phyloP scores from a whole-genome alignment of 345 rosid genomes.

The Populus pruinosa region DNA sequence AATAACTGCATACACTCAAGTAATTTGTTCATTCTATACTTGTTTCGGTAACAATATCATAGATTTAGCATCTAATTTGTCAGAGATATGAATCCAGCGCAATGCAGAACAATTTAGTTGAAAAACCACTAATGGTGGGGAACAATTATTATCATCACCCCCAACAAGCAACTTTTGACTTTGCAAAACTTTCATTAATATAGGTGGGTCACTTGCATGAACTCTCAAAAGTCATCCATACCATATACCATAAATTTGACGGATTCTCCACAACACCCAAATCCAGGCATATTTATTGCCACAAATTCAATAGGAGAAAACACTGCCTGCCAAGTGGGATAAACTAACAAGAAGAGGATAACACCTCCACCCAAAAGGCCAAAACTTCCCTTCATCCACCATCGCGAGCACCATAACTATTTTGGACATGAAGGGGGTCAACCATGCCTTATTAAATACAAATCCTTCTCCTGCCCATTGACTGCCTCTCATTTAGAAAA shows the following conservation, averaged over 20 bases:
- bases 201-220: neutral
- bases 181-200: neutral
- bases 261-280: neutral
- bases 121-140: neutral
- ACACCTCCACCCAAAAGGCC: neutral
- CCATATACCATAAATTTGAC: no score
- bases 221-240: neutral
- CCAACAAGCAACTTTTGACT: constrained; percentile 14
- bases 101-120: neutral
- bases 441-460: neutral
- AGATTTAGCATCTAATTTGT: no score
- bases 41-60: no score
- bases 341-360: no score
- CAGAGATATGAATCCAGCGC: no score
- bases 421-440: constrained; percentile 17
- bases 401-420: no score
- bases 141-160: neutral
- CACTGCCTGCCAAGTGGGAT: no score
- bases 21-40: no score
- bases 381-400: neutral
- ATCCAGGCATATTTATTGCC: neutral
- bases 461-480: constrained; percentile 1
- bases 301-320: neutral
- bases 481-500: constrained; percentile 11
- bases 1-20: no score